These are phyloP conservation scores for Adansonia gregorii DNA, from an alignment of 441 rosid genomes.

Conservation along the genomic window DNA sequence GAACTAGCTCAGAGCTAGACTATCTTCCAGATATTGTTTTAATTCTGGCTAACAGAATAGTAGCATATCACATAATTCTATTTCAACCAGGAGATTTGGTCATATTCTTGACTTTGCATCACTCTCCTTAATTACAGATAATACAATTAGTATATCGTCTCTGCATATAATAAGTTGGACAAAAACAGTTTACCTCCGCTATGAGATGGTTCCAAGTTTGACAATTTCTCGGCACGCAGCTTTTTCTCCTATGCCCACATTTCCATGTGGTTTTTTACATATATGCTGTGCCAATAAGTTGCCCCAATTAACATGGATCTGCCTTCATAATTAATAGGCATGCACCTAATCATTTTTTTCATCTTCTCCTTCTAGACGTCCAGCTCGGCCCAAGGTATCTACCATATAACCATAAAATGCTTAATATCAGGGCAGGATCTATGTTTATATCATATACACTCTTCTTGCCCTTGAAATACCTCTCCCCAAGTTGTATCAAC, in stretches of 20 bases:
- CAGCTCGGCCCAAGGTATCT: conserved; percentile 70
- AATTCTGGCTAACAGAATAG: too few relatives aligned
- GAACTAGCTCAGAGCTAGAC: too few relatives aligned
- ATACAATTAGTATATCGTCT: conserved; percentile 43
- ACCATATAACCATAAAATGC: conserved; percentile 66
- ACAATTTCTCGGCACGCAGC: conserved; percentile 57
- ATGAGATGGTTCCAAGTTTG: conserved; percentile 55
- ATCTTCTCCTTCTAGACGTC: conserved; percentile 50
- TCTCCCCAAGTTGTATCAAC: conserved; percentile 57
- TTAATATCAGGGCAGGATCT: conserved; percentile 57
- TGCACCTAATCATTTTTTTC: conserved; percentile 49
- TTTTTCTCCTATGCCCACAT: conserved; percentile 54
- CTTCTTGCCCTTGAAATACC: conserved; percentile 65
- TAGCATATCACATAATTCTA: too few relatives aligned
- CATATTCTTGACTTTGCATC: conserved; percentile 52
- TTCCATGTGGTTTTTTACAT: conserved; percentile 53
- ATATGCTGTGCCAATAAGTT: conserved; percentile 59
- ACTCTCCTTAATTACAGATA: conserved; percentile 36
- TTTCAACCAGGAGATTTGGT: conserved; percentile 55
- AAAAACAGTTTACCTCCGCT: conserved; percentile 58
- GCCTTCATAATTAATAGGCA: conserved; percentile 56
- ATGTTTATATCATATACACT: conserved; percentile 39
- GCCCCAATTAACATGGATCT: conserved; percentile 66
- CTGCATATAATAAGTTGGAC: conserved; percentile 61
- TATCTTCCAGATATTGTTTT: too few relatives aligned